Evolutionary conservation across 2,329 filamentous ascomycete species (phyloP).

Genomic region (Bipolaris bicolor): DNA sequence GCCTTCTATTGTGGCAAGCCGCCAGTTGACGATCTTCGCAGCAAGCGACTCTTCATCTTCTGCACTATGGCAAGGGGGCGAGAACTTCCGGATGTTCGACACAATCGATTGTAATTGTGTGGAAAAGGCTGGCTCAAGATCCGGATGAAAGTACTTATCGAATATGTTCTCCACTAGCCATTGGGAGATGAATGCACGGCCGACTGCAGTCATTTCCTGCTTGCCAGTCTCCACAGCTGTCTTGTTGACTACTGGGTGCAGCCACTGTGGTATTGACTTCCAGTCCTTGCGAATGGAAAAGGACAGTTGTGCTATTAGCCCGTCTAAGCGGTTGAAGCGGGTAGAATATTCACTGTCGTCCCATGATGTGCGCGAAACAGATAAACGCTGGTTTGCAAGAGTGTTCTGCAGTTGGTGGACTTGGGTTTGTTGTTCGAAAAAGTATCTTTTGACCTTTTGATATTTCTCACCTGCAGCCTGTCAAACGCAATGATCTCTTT

Average conservation of each 20-base stretch:
- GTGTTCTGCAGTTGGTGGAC: constrained; percentile 96
- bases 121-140: constrained; percentile 77
- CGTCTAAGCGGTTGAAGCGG: constrained; percentile 88
- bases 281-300: constrained; percentile 98
- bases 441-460: constrained; percentile 96
- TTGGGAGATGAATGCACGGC: constrained; percentile 82
- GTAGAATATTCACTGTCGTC: constrained; percentile 94
- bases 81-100: constrained; percentile 80
- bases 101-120: constrained; percentile 83
- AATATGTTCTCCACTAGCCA: constrained; percentile 94
- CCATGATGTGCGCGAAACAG: constrained; percentile 89
- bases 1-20: constrained; percentile 92
- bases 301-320: constrained; percentile 90
- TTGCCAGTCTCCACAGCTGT: constrained; percentile 87
- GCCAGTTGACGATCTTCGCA: constrained; percentile 88
- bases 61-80: constrained; percentile 73
- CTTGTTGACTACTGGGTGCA: constrained; percentile 78
- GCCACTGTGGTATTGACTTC: constrained; percentile 79
- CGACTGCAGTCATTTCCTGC: constrained; percentile 97
- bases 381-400: constrained; percentile 94
- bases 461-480: constrained; percentile 79
- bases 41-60: constrained; percentile 90
- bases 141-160: constrained; percentile 89
- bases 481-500: constrained; percentile 4
- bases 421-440: constrained; percentile 89